phyloP scores from a whole-genome alignment of 83 land plant species.

The Picea engelmannii region DNA sequence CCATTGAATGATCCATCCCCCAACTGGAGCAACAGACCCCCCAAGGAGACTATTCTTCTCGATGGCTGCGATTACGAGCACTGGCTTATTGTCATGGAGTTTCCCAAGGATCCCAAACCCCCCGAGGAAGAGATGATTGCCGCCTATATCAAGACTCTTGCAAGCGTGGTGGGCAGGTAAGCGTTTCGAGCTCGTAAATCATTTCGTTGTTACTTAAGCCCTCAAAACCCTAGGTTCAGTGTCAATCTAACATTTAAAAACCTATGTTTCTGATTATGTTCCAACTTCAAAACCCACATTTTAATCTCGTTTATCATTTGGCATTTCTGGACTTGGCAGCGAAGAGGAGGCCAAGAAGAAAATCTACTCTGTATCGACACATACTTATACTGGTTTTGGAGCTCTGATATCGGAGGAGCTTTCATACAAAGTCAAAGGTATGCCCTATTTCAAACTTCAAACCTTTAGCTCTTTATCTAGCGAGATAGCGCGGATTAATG shows the following conservation, averaged over 20 bases:
- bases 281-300: not conserved
- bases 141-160: constrained; percentile 63
- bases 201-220: not conserved
- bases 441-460: not conserved
- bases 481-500: too few species aligned
- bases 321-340: constrained; percentile 24
- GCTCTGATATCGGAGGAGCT: constrained; percentile 72
- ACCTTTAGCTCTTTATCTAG: not conserved
- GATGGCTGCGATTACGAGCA: constrained; percentile 83
- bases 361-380: constrained; percentile 71
- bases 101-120: constrained; percentile 52
- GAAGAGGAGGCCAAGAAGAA: constrained; percentile 82
- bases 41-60: constrained; percentile 68
- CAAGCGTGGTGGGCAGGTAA: constrained; percentile 63
- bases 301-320: not conserved
- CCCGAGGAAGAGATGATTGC: constrained; percentile 56
- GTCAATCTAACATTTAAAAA: not conserved
- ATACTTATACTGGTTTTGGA: constrained; percentile 73
- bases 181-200: not conserved
- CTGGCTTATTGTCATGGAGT: constrained; percentile 84
- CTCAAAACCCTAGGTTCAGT: not conserved
- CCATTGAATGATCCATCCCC: constrained; percentile 74
- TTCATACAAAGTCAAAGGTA: constrained; percentile 76
- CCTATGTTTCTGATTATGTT: not conserved
- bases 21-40: constrained; percentile 81